Evolutionary conservation across 371 early-diverging fungal genomes (phyloP), one percentile per base, ranked within the genome.

Genomic region (Actinomortierella wolfii): DNA sequence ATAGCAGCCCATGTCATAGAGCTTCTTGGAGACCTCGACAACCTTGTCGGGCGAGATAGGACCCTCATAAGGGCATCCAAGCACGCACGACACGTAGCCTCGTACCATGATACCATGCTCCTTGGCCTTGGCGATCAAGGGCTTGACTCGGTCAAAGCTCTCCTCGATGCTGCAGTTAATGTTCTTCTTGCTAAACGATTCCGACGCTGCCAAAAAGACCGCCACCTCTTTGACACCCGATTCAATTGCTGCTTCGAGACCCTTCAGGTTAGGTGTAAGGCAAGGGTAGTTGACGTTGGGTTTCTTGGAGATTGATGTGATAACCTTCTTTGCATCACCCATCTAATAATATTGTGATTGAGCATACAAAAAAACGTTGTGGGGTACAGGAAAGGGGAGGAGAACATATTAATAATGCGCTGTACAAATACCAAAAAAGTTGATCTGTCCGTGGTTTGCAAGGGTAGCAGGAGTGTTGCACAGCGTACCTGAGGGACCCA

Each of bases 401-500:
- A 44, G 20, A 71, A 50, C 13, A 53, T n/a, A n/a, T n/a, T n/a
- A n/a, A n/a, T n/a, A n/a, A n/a, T n/a, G n/a, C n/a, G n/a, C n/a
- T n/a, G n/a, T n/a, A n/a, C n/a, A n/a, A n/a, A n/a, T n/a, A n/a
- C n/a, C n/a, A n/a, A n/a, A n/a, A n/a, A n/a, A n/a, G n/a, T n/a
- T n/a, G n/a, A n/a, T n/a, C n/a, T n/a, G n/a, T n/a, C n/a, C n/a
- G n/a, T n/a, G n/a, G n/a, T n/a, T n/a, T n/a, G n/a, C n/a, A n/a
- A n/a, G n/a, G n/a, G n/a, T n/a, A n/a, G n/a, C n/a, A n/a, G n/a
- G n/a, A n/a, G n/a, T n/a, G n/a, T n/a, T n/a, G n/a, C n/a, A n/a
- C n/a, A n/a, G n/a, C n/a, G n/a, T 84, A 92, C 91, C 81, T 97
- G 97, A 56, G 98, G 98, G 3, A 98, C 96, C 94, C 95, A 95